phyloP scores from a whole-genome alignment of 1,284 basidiomycete genomes.

The Ganoderma sinense region DNA sequence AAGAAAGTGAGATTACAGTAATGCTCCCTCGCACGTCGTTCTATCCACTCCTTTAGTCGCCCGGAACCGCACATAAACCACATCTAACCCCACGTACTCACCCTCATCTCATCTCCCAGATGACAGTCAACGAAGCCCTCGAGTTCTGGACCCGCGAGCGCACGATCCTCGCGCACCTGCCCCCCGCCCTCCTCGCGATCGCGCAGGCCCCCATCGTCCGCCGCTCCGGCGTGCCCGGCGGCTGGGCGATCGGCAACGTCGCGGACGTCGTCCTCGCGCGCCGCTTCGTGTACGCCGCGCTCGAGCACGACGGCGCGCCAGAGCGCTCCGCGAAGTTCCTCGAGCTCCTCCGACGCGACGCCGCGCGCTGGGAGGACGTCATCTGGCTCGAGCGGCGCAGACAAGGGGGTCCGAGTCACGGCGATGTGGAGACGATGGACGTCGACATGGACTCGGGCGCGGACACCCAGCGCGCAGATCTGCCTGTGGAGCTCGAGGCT shows the following conservation, averaged over 20 bases:
- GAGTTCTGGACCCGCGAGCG: not conserved
- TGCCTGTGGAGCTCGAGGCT: no score
- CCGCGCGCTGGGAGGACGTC: not conserved
- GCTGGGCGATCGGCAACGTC: constrained; percentile 37
- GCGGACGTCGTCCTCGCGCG: constrained; percentile 39
- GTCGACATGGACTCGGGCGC: not conserved
- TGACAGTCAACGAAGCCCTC: not conserved
- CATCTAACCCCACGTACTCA: not conserved
- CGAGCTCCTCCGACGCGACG: constrained; percentile 6
- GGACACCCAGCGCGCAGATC: no score
- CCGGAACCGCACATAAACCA: not conserved
- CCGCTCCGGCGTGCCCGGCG: constrained; percentile 16
- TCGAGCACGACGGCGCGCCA: constrained; percentile 23
- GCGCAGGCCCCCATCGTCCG: constrained; percentile 37
- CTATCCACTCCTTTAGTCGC: not conserved
- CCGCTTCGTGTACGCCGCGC: constrained; percentile 36
- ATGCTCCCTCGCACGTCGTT: not conserved
- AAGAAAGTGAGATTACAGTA: not conserved
- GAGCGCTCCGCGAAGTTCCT: not conserved
- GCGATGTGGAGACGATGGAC: not conserved
- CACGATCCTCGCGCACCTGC: constrained; percentile 28
- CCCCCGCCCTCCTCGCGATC: constrained; percentile 28
- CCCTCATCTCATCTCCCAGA: not conserved
- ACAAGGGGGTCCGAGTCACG: no score
- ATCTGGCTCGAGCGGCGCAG: not conserved